These are phyloP conservation scores for Alternaria gansuensis DNA, from an alignment of 2,329 filamentous ascomycete species.

Conservation along the genomic window DNA sequence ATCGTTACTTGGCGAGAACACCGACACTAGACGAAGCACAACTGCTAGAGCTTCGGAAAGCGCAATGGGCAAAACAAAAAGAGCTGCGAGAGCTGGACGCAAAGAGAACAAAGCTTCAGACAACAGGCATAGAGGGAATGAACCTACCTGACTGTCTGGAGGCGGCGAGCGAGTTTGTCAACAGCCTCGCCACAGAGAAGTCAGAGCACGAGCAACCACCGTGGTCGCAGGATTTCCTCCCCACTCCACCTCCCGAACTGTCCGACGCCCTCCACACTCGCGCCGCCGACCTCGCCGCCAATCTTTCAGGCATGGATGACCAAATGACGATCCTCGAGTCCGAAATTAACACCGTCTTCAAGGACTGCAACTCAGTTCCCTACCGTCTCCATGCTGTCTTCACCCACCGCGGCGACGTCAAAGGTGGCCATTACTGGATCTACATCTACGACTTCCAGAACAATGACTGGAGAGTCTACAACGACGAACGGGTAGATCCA, in stretches of 20 bases:
- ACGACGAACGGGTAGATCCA: constrained; percentile 81
- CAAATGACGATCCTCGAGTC: constrained; percentile 59
- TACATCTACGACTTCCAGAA: constrained; percentile 91
- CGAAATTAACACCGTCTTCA: constrained; percentile 67
- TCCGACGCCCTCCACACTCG: constrained; percentile 30
- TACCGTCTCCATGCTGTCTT: constrained; percentile 93
- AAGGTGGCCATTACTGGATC: constrained; percentile 90
- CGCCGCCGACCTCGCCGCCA: constrained; percentile 36
- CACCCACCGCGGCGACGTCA: constrained; percentile 76
- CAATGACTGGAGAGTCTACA: constrained; percentile 89
- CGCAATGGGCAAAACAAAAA: constrained; percentile 78
- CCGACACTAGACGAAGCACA: constrained; percentile 46
- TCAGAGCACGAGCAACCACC: constrained; percentile 11
- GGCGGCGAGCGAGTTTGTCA: constrained; percentile 41
- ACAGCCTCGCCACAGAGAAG: constrained; percentile 28
- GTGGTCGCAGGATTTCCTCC: constrained; percentile 18
- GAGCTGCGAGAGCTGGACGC: constrained; percentile 66
- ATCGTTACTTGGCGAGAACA: constrained; percentile 71
- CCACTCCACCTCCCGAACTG: constrained; percentile 36
- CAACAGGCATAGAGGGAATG: constrained; percentile 45
- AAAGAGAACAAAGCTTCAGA: constrained; percentile 54
- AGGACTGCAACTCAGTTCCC: constrained; percentile 68
- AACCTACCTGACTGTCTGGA: constrained; percentile 44
- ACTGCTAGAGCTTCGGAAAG: constrained; percentile 70
- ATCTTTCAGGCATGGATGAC: constrained; percentile 38